Base-by-base conservation (phyloP, 2,329 filamentous ascomycete species). In the Penicillium sp. region DNA sequence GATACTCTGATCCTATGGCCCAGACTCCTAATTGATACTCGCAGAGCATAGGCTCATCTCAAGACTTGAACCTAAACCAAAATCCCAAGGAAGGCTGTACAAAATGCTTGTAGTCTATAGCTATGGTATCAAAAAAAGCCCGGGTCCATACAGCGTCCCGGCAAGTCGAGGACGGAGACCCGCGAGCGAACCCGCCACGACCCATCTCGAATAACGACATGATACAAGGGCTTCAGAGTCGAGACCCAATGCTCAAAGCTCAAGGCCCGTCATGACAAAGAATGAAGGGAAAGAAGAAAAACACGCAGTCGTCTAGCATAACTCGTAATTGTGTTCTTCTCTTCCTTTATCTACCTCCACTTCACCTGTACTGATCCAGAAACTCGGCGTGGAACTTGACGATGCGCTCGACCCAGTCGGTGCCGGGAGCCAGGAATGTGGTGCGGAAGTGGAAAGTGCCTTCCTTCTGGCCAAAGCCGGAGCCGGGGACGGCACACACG, bases 391-490 rank as follows among this genome's bases (percentile, higher is more conserved):
- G 95, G 81, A 99, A 99, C 78, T 91, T 90, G 68, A 89, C 86
- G 68, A 98, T 92, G 66, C 89, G 85, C 52, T 88, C 87, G 6
- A 96, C 88, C 95, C 95, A 99, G 69, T 96, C 93, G 1, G 94
- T 98, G 14, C 95, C 95, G 0, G 95, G 95, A 0, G 95, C 94
- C 42, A 99, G 82, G 84, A 99, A 99, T 0, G 95, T 99, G 4
- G 95, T 99, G 63, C 95, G 84, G 84, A 99, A 96, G 81, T 99
- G 95, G 71, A 95, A 82, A 0, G 91, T 95, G 69, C 89, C 90
- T 71, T 95, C 90, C 79, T 90, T 93, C 82, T 99, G 95, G 5
- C 95, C 95, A 73, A 99, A 99, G 0, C 95, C 95, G 58, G 87
- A 89, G 47, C 95, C 95, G 1, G 95, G 90, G 2, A 99, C 92